Evolutionary conservation across 345 rosid species (phyloP).

Genomic region (Combretum micranthum): DNA sequence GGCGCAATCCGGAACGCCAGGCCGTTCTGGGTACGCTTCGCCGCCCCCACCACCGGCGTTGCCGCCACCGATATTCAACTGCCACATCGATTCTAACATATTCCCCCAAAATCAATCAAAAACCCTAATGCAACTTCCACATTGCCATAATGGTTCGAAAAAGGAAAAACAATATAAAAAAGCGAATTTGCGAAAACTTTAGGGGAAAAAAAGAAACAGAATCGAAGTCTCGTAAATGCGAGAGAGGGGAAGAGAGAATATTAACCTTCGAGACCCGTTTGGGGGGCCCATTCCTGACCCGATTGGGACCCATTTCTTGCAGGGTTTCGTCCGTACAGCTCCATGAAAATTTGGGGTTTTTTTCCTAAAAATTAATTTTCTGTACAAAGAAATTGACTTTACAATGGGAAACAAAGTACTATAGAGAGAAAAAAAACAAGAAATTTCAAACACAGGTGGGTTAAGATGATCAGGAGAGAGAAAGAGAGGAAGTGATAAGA

Average conservation of each 20-base stretch:
- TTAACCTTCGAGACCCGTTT: conserved; percentile 63
- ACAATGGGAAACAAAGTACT: conserved; percentile 5
- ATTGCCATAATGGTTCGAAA: conserved; percentile 16
- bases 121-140: conserved; percentile 27
- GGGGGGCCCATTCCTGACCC: conserved; percentile 58
- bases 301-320: conserved; percentile 49
- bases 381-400: conserved; percentile 34
- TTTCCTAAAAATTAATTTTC: conserved; percentile 6
- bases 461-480: not conserved
- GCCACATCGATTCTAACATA: conserved; percentile 77
- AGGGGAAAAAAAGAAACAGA: conserved; percentile 3
- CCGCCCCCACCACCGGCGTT: conserved; percentile 17
- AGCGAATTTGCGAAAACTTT: conserved; percentile 3
- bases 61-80: conserved; percentile 39
- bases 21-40: conserved; percentile 73
- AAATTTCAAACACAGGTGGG: not conserved
- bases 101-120: conserved; percentile 14
- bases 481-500: not conserved
- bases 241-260: conserved; percentile 3
- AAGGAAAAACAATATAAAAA: conserved; percentile 7
- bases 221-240: conserved; percentile 9
- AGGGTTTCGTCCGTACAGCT: conserved; percentile 63
- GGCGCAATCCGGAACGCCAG: conserved; percentile 77
- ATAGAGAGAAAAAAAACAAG: not conserved
- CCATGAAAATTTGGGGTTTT: conserved; percentile 29